Conservation (phyloP, 352 stramenopile genomes). For the Pythium folliculosum region DNA sequence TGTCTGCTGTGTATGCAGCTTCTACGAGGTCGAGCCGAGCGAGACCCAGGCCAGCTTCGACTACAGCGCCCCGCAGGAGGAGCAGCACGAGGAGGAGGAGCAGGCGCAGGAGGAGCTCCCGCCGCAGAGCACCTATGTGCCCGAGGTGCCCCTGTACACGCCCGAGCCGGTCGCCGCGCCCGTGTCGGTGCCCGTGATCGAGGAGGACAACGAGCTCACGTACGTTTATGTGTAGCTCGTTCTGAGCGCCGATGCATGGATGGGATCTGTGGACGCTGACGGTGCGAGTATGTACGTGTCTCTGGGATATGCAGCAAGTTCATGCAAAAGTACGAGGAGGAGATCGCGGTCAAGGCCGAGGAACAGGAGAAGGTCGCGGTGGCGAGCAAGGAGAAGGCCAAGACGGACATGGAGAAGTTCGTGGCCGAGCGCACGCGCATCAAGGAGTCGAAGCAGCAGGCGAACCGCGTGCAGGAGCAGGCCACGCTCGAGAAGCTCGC, state of each 20-base stretch:
- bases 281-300: neutral
- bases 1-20: slow-evolving; percentile 32
- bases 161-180: slow-evolving; percentile 16
- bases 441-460: slow-evolving; percentile 90
- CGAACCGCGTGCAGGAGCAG: slow-evolving; percentile 93
- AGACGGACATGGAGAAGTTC: slow-evolving; percentile 81
- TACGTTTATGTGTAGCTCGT: too few relatives aligned
- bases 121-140: neutral
- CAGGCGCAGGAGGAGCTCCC: neutral
- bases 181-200: slow-evolving; percentile 41
- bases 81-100: slow-evolving; percentile 13
- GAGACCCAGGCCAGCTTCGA: slow-evolving; percentile 31
- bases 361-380: slow-evolving; percentile 76
- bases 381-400: slow-evolving; percentile 72
- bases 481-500: slow-evolving; percentile 94
- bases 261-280: too few relatives aligned
- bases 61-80: slow-evolving; percentile 19
- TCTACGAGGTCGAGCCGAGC: slow-evolving; percentile 61
- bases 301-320: slow-evolving; percentile 59
- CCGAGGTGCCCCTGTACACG: slow-evolving; percentile 22
- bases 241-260: too few relatives aligned
- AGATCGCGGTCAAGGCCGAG: slow-evolving; percentile 63
- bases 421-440: slow-evolving; percentile 79
- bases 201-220: slow-evolving; percentile 78
- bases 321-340: slow-evolving; percentile 69